Percentiles rank a stretch among this genome's conserved stretches.
Evolutionary conservation across 1,284 basidiomycete genomes (phyloP).

Genomic region (Ganoderma lingzhi): DNA sequence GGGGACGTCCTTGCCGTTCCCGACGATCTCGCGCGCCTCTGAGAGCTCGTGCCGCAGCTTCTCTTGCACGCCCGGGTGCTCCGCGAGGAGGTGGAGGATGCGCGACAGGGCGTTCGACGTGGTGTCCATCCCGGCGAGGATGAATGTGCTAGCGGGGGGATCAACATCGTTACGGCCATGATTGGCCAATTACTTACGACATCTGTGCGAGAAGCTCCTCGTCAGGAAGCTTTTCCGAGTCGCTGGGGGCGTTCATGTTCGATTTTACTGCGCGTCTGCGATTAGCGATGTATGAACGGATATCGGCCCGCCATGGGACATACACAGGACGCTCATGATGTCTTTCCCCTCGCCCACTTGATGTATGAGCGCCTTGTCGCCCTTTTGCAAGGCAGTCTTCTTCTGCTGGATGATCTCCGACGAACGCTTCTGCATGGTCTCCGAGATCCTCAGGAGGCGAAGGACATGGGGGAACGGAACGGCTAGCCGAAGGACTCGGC

Average conservation of each 20-base stretch:
- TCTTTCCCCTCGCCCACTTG: slow-evolving; percentile 49
- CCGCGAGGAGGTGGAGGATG: slow-evolving; percentile 34
- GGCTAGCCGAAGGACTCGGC: slow-evolving; percentile 1
- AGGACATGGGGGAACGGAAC: slow-evolving; percentile 6
- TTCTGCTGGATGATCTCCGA: slow-evolving; percentile 50
- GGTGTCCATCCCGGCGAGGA: slow-evolving; percentile 41
- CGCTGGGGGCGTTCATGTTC: slow-evolving; percentile 34
- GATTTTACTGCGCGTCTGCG: slow-evolving; percentile 32
- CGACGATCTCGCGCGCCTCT: slow-evolving; percentile 21
- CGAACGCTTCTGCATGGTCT: slow-evolving; percentile 49
- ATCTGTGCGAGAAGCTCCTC: slow-evolving; percentile 39
- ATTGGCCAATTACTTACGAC: slow-evolving; percentile 24
- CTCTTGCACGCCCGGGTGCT: slow-evolving; percentile 21
- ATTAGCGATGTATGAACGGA: background rate
- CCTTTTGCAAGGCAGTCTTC: slow-evolving; percentile 38
- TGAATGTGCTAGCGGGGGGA: slow-evolving; percentile 29
- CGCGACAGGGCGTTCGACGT: slow-evolving; percentile 41
- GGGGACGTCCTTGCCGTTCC: slow-evolving; percentile 30
- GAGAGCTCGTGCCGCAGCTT: slow-evolving; percentile 38
- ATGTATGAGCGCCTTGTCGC: slow-evolving; percentile 34
- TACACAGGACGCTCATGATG: slow-evolving; percentile 52
- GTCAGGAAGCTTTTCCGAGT: slow-evolving; percentile 19
- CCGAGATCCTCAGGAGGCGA: slow-evolving; percentile 37
- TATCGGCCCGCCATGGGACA: slow-evolving; percentile 6
- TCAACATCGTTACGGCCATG: no score